phyloP scores from a whole-genome alignment of 2,329 filamentous ascomycete species.

The Fusarium incarnatum region DNA sequence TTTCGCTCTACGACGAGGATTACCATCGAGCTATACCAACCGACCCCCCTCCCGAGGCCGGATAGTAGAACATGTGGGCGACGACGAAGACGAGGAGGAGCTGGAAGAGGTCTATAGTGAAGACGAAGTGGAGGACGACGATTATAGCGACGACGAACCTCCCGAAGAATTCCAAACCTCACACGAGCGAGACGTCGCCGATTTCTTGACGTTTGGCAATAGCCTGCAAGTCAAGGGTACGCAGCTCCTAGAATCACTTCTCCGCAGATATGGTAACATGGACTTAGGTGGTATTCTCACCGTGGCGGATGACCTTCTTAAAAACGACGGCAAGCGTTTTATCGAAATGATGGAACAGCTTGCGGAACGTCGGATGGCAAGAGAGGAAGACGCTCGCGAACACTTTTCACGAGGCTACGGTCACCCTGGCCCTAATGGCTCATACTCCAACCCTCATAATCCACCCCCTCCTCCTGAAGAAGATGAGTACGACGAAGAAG shows the following conservation, averaged over 20 bases:
- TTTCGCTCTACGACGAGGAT: constrained; percentile 68
- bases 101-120: constrained; percentile 64
- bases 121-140: constrained; percentile 68
- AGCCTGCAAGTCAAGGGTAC: constrained; percentile 92
- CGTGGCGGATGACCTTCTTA: constrained; percentile 96
- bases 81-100: constrained; percentile 67
- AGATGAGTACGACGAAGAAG: constrained; percentile 78
- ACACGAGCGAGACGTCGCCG: constrained; percentile 75
- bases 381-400: constrained; percentile 84
- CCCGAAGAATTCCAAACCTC: constrained; percentile 75
- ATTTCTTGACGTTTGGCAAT: constrained; percentile 98
- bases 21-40: constrained; percentile 68
- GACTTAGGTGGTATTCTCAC: constrained; percentile 93
- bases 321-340: constrained; percentile 99
- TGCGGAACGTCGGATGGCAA: constrained; percentile 95
- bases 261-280: constrained; percentile 61
- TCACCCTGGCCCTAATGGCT: constrained; percentile 67
- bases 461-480: constrained; percentile 79
- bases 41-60: constrained; percentile 80
- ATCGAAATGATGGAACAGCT: constrained; percentile 99
- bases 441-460: constrained; percentile 70
- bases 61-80: constrained; percentile 74
- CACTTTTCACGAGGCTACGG: constrained; percentile 70
- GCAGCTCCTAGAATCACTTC: constrained; percentile 60
- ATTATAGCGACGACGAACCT: constrained; percentile 73